Evolutionary conservation across 1,284 basidiomycete genomes (phyloP).

Genomic region (Ceraceosorus bombacis): DNA sequence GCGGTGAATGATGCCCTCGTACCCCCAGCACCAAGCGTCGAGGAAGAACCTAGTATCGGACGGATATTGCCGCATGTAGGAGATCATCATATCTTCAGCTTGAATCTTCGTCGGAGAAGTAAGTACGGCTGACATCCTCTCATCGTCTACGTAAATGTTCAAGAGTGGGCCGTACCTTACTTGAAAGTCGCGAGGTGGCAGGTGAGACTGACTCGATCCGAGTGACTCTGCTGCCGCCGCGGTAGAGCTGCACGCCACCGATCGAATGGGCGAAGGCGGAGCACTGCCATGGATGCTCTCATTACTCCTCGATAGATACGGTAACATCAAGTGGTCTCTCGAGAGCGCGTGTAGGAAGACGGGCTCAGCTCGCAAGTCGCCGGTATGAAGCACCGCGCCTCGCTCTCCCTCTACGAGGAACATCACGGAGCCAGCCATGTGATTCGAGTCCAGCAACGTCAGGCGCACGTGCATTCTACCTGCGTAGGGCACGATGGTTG

Average conservation of each 20-base stretch:
- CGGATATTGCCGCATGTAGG: slow-evolving; percentile 55
- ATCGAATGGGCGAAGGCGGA: slow-evolving; percentile 3
- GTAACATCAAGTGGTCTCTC: slow-evolving; percentile 63
- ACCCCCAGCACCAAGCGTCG: slow-evolving; percentile 76
- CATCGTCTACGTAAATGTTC: slow-evolving; percentile 78
- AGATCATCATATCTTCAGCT: slow-evolving; percentile 58
- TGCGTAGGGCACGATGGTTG: slow-evolving; percentile 60
- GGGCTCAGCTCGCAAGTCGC: slow-evolving; percentile 79
- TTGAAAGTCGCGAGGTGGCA: not conserved
- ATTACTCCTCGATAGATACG: slow-evolving; percentile 54
- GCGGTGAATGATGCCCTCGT: slow-evolving; percentile 7
- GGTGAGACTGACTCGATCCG: slow-evolving; percentile 1
- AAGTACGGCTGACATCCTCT: slow-evolving; percentile 51
- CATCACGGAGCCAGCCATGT: slow-evolving; percentile 89
- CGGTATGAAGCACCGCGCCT: slow-evolving; percentile 76
- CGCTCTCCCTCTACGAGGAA: slow-evolving; percentile 70
- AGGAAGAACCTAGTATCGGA: slow-evolving; percentile 69
- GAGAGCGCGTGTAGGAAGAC: slow-evolving; percentile 64
- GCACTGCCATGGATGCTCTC: slow-evolving; percentile 12
- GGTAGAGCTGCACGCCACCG: not conserved
- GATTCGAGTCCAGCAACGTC: slow-evolving; percentile 82
- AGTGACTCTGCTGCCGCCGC: slow-evolving; percentile 2
- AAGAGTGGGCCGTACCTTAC: slow-evolving; percentile 53
- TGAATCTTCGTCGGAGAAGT: slow-evolving; percentile 20
- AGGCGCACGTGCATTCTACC: slow-evolving; percentile 59